Conservation (phyloP, 169 alveolate genomes). For the Plasmodium inui region DNA sequence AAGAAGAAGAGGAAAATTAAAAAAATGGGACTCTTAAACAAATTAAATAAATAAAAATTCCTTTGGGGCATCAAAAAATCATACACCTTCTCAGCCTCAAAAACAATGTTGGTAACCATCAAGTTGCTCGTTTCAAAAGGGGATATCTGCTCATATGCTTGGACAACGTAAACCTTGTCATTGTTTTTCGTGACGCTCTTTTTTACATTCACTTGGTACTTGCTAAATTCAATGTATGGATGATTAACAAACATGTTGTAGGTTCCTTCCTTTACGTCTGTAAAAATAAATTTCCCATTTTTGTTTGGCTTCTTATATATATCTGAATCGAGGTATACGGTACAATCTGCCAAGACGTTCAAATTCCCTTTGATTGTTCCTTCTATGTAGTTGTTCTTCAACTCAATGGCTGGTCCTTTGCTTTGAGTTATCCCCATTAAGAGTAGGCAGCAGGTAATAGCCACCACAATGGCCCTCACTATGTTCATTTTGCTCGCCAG, state of each 20-base stretch:
- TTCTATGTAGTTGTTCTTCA: constrained; percentile 70
- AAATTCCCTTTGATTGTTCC: constrained; percentile 26
- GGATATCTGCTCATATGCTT: constrained; percentile 54
- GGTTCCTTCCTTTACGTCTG: constrained; percentile 70
- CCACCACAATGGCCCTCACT: neutral
- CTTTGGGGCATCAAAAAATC: constrained; percentile 48
- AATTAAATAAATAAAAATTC: constrained; percentile 29
- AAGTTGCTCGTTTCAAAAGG: constrained; percentile 72
- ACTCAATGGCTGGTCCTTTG: constrained; percentile 36
- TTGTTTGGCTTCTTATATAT: constrained; percentile 40
- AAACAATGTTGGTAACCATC: constrained; percentile 40
- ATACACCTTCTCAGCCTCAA: constrained; percentile 37
- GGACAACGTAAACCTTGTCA: constrained; percentile 46
- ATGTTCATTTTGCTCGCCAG: neutral
- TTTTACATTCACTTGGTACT: constrained; percentile 67
- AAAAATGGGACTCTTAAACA: constrained; percentile 71
- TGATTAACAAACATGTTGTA: constrained; percentile 63
- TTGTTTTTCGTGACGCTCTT: constrained; percentile 45
- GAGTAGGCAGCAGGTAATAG: constrained; percentile 3
- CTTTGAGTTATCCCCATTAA: neutral
- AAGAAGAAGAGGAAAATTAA: constrained; percentile 63
- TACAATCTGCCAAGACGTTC: constrained; percentile 40
- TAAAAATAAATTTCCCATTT: constrained; percentile 68
- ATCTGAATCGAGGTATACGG: constrained; percentile 66
- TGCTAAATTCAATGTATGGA: constrained; percentile 68